phyloP scores from a whole-genome alignment of 2,329 filamentous ascomycete species.

The Basipetospora chlamydospora region DNA sequence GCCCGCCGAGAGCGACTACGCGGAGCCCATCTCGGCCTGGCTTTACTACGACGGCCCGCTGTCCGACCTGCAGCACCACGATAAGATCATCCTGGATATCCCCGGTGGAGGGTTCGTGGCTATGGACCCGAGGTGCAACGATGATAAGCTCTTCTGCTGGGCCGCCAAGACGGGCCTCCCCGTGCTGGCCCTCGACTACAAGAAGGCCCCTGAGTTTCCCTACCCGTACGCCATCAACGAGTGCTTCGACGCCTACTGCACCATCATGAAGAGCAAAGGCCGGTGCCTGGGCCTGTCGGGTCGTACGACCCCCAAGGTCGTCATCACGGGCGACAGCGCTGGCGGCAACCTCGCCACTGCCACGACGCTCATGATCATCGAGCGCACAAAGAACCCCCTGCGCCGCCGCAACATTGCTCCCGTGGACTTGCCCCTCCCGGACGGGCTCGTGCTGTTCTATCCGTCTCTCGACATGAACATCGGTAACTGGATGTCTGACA shows the following conservation, averaged over 20 bases:
- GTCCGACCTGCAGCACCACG: conserved; percentile 60
- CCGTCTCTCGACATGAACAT: conserved; percentile 94
- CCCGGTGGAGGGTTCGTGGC: conserved; percentile 93
- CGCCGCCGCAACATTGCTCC: conserved; percentile 12
- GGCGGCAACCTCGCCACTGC: conserved; percentile 42
- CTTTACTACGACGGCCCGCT: conserved; percentile 87
- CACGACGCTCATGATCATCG: conserved; percentile 77
- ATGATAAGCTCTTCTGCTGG: conserved; percentile 90
- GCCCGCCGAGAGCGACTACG: conserved; percentile 66
- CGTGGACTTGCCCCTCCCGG: conserved; percentile 55
- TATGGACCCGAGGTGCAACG: conserved; percentile 88
- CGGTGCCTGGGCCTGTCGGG: conserved; percentile 31
- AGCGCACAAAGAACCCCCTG: conserved; percentile 41
- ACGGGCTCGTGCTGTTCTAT: conserved; percentile 75
- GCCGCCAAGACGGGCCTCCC: conserved; percentile 79
- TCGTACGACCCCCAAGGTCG: conserved; percentile 21
- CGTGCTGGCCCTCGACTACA: conserved; percentile 79
- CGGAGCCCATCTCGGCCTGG: conserved; percentile 72
- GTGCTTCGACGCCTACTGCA: conserved; percentile 31
- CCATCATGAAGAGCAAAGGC: conserved; percentile 20
- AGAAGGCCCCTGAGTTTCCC: conserved; percentile 34
- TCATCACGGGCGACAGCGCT: conserved; percentile 33
- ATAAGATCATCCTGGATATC: conserved; percentile 71
- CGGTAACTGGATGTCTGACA: conserved; percentile 97
- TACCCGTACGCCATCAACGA: conserved; percentile 35